Evolutionary conservation across 2,329 filamentous ascomycete species (phyloP).

Genomic region (Dothidotthia symphoricarpi): DNA sequence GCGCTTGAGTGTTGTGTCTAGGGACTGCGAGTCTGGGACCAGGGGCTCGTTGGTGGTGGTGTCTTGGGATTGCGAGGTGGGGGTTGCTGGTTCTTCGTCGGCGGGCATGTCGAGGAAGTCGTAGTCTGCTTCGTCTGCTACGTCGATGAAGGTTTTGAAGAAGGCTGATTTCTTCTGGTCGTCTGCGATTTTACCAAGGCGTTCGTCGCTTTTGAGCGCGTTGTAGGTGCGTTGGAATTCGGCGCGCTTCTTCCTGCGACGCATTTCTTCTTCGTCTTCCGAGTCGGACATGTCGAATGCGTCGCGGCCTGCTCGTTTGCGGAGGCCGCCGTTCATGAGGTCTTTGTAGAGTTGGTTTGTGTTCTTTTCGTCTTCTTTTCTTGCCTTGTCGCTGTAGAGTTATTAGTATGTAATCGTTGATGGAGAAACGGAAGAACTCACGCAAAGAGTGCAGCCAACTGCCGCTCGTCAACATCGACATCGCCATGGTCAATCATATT

Average conservation of each 20-base stretch:
- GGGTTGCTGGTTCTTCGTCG: conserved; percentile 37
- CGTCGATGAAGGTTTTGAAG: conserved; percentile 83
- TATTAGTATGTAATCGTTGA: conserved; percentile 21
- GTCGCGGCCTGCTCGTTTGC: conserved; percentile 69
- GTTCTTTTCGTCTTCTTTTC: conserved; percentile 77
- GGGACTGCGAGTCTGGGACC: conserved; percentile 43
- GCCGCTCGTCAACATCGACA: conserved; percentile 74
- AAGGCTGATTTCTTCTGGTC: conserved; percentile 90
- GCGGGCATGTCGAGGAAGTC: conserved; percentile 65
- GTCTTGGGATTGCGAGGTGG: conserved; percentile 15
- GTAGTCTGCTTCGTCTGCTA: conserved; percentile 67
- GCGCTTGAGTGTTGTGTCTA: conserved; percentile 39
- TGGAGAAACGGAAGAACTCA: conserved; percentile 54
- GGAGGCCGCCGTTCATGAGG: conserved; percentile 82
- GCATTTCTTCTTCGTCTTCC: conserved; percentile 79
- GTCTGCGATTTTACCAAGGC: conserved; percentile 83
- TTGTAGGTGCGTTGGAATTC: conserved; percentile 92
- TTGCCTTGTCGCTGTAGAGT: conserved; percentile 69
- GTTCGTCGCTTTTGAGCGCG: conserved; percentile 82
- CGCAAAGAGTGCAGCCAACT: conserved; percentile 85
- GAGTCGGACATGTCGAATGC: conserved; percentile 79
- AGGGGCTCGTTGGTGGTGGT: conserved; percentile 20
- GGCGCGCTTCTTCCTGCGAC: conserved; percentile 75
- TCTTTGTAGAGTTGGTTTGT: conserved; percentile 91
- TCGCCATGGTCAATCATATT: conserved; percentile 86